These are phyloP conservation scores for Solanum hybrid DNA, from an alignment of 305 asterid genomes.

Conservation along the genomic window DNA sequence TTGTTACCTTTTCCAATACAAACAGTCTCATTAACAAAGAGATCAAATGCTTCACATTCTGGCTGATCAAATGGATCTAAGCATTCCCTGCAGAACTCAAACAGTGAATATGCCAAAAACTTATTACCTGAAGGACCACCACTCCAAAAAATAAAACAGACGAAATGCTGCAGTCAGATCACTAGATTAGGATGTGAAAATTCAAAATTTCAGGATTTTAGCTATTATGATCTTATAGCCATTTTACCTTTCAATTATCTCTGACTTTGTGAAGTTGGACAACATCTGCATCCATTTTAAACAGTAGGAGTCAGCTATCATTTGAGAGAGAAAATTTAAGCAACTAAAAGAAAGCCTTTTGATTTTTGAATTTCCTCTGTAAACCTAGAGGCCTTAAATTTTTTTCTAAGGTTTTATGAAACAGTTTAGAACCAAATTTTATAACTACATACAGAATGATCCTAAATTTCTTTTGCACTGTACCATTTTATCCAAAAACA, in stretches of 20 bases:
- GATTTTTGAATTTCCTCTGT: background rate
- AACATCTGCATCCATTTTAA: slow-evolving; percentile 43
- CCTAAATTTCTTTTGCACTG: background rate
- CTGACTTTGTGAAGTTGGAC: slow-evolving; percentile 60
- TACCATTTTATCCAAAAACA: background rate
- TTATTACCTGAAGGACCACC: background rate
- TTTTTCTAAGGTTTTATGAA: background rate
- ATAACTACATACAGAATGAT: background rate
- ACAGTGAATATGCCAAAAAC: background rate
- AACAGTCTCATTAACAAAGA: slow-evolving; percentile 68
- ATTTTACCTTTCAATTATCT: slow-evolving; percentile 66
- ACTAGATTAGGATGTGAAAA: background rate
- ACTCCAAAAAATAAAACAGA: background rate
- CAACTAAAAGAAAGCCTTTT: background rate
- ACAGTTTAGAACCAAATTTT: background rate
- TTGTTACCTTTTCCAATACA: slow-evolving; percentile 72
- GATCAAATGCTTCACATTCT: slow-evolving; percentile 79
- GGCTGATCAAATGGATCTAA: slow-evolving; percentile 87
- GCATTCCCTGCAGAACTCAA: slow-evolving; percentile 53
- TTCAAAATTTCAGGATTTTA: background rate
- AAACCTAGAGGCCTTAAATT: background rate
- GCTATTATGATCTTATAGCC: background rate
- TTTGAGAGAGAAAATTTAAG: background rate
- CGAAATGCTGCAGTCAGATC: background rate
- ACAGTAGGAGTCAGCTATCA: slow-evolving; percentile 17